These are phyloP conservation scores for Agastache rugosa DNA, from an alignment of 257 asterid species.

Conservation along the genomic window DNA sequence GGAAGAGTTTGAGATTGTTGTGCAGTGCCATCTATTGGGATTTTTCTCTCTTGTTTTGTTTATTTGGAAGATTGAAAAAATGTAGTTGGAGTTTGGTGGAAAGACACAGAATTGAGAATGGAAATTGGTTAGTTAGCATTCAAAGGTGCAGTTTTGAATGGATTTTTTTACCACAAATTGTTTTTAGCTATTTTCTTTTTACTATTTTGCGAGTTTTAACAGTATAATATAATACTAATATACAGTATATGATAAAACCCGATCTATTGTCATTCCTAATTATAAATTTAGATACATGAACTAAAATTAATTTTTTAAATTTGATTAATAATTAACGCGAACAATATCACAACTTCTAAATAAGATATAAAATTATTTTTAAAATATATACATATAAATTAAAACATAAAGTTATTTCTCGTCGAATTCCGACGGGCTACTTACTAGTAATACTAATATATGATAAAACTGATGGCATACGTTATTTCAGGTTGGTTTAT, in stretches of 20 bases:
- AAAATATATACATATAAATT: no score
- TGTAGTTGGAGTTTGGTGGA: conserved; percentile 18
- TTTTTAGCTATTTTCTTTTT: conserved; percentile 8
- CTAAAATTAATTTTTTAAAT: no score
- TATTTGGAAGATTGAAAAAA: neutral
- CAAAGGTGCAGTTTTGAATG: conserved; percentile 26
- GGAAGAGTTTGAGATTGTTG: conserved; percentile 34
- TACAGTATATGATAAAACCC: no score
- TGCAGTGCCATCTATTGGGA: conserved; percentile 35
- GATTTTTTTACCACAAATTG: conserved; percentile 23
- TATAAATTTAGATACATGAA: no score
- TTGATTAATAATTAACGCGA: no score
- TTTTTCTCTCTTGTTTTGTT: neutral
- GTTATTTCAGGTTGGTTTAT: neutral
- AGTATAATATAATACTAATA: neutral
- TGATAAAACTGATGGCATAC: neutral
- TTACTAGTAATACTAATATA: no score
- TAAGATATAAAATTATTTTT: no score
- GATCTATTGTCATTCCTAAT: no score
- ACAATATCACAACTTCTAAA: no score
- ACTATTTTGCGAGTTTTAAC: conserved; percentile 31
- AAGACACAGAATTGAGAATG: neutral
- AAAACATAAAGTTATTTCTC: no score
- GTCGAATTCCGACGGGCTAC: no score
- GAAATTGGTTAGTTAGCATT: conserved; percentile 21